phyloP scores from a whole-genome alignment of 2,329 filamentous ascomycete genomes.

The Hymenotorrendiella dingleyae region DNA sequence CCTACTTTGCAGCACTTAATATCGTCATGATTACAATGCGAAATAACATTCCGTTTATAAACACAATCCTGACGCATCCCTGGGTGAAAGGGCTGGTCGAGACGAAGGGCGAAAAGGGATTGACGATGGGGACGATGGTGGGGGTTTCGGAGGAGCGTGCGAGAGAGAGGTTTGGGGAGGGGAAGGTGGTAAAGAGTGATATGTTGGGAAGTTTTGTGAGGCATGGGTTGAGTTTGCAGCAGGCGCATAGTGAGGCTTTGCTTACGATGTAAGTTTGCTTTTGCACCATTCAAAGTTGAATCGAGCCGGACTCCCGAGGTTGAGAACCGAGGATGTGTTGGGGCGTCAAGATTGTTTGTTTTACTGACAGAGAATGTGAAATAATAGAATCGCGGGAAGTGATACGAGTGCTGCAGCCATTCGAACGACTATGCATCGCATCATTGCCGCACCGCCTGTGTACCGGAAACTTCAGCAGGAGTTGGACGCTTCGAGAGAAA shows the following conservation, averaged over 20 bases:
- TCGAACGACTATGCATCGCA: constrained; percentile 20
- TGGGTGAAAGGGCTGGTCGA: too few relatives aligned
- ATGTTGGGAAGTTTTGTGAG: constrained; percentile 44
- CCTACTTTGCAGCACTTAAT: constrained; percentile 38
- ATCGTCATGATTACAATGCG: too few relatives aligned
- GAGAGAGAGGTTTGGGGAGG: too few relatives aligned
- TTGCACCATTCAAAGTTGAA: neutral
- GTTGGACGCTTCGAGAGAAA: constrained; percentile 2
- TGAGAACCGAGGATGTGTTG: too few relatives aligned
- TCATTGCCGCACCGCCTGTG: constrained; percentile 15
- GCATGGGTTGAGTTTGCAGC: constrained; percentile 1
- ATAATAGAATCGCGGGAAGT: constrained; percentile 43
- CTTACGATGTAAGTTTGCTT: constrained; percentile 24
- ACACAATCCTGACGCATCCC: too few relatives aligned
- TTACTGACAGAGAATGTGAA: neutral
- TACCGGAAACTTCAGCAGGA: constrained; percentile 11
- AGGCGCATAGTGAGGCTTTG: constrained; percentile 10
- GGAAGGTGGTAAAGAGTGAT: constrained; percentile 40
- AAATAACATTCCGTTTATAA: too few relatives aligned
- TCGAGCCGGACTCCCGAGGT: constrained; percentile 1
- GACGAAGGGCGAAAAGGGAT: neutral
- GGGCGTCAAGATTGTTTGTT: neutral
- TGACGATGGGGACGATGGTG: neutral
- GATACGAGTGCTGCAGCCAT: constrained; percentile 53
- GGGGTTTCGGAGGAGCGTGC: too few relatives aligned